Evolutionary conservation across 805 yeast species (phyloP), one percentile per base, ranked within the genome.

Genomic region (Lachancea sp.): DNA sequence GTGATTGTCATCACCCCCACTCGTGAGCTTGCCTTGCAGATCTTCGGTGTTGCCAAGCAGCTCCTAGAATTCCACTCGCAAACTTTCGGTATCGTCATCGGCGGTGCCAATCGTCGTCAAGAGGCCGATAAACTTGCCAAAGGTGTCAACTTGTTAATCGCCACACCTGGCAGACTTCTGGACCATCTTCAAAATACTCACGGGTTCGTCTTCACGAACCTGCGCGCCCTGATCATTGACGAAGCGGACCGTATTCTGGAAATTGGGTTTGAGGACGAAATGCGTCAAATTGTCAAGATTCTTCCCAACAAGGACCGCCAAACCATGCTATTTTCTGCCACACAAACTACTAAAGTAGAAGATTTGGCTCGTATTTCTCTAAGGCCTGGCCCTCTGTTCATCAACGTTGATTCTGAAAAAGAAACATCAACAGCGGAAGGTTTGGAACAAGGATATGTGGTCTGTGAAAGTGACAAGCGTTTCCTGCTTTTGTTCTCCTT

Each of bases 161-260:
- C 99, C 22, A 93, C 99, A 1, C 99, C 99, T 11, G 99, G 99
- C 44, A 81, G 99, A 68, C 71, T 93, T 50, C 75, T 93, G 54
- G 99, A 93, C 74, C 99, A 93, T 71, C 74, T 93, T 60, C 98
- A 93, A 67, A 93, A 93, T 66, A 91, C 99, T 3, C 77, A 77
- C 55, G 97, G 97, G 1, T 91, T 91, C 63, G 85, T 89, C 1
- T 93, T 87, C 77, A 89, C 88, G 73, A 93, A 93, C 69, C 75
- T 93, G 66, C 90, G 90, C 68, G 95, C 98, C 3, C 73, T 93
- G 51, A 80, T 95, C 45, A 90, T 93, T 55, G 99, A 93, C 67
- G 99, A 93, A 69, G 99, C 99, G 36, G 99, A 93, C 66, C 80
- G 99, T 69, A 93, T 93, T 56, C 73, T 93, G 62, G 99, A 95